Evolutionary conservation across 345 rosid genomes (phyloP).

Genomic region (Heritiera littoralis): DNA sequence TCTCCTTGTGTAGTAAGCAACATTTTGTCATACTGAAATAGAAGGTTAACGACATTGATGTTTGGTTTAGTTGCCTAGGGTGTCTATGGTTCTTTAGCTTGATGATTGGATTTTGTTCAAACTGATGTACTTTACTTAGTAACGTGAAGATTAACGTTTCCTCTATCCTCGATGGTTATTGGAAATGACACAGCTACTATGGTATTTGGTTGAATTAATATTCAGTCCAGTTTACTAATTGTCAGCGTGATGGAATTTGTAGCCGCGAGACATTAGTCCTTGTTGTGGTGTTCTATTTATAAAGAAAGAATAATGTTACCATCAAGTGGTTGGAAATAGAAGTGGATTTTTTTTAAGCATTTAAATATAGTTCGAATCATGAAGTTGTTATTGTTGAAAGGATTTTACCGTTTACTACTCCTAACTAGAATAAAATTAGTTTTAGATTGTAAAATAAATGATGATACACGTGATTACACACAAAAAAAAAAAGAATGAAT

Average conservation of each 20-base stretch:
- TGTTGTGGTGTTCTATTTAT: neutral
- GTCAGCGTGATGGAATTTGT: neutral
- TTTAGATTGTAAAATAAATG: no score
- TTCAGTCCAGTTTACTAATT: neutral
- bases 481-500: neutral
- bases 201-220: neutral
- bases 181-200: neutral
- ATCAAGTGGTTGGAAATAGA: no score
- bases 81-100: constrained; percentile 8
- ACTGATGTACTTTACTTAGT: neutral
- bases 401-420: no score
- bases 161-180: neutral
- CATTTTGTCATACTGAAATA: neutral
- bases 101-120: neutral
- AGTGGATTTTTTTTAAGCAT: no score
- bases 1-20: neutral
- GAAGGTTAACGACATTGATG: neutral
- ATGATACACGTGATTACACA: no score
- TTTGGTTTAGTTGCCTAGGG: neutral
- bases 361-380: no score
- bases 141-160: neutral
- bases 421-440: no score
- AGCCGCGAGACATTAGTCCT: neutral
- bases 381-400: no score
- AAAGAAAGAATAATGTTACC: no score